Base-by-base conservation (phyloP, 371 early-diverging fungal genomes). In the Mucor piriformis region DNA sequence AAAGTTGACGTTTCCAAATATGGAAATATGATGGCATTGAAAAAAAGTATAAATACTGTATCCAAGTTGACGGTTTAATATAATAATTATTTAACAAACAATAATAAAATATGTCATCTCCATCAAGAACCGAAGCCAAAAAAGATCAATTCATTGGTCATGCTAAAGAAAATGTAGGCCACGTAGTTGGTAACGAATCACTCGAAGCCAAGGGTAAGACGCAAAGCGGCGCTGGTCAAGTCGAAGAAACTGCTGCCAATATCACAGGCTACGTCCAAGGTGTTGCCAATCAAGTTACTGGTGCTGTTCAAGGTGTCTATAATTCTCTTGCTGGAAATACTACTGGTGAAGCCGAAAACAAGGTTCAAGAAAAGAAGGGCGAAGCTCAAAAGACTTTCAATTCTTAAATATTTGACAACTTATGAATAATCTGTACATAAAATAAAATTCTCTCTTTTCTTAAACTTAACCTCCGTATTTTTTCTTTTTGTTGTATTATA, bases 161-260 rank as follows among this genome's bases (percentile, higher is more conserved):
- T 24, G 64, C 67, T 50, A 83, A 83, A 69, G 72, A 81, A 44
- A 55, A 62, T 12, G 8, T 74, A 3, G 82, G 82, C 32, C 58
- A 44, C 24, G 74, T 63, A 12, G 40, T 77, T 42, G 84, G 84
- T 18, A 79, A 68, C 46, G 77, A 82, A 55, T 63, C 67, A 8
- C 62, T 83, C 32, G 60, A 72, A 50, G 54, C 73, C 15, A 67
- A 72, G 32, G 83, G 83, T 37, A 64, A 66, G 21, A 46, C 68
- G 3, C 62, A 67, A 43, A 61, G 62, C n/a, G 25, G 48, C 15
- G 13, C 61, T 42, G 72, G 65, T 27, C 47, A 64, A 2, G 43
- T 27, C 38, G 51, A 67, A 64, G 64, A 64, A 51, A 52, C 55
- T 42, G 61, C 57, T 46, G 64, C 69, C 33, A 57, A 64, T 46